phyloP scores from a whole-genome alignment of 345 rosid species.

The Nasturtium officinale region DNA sequence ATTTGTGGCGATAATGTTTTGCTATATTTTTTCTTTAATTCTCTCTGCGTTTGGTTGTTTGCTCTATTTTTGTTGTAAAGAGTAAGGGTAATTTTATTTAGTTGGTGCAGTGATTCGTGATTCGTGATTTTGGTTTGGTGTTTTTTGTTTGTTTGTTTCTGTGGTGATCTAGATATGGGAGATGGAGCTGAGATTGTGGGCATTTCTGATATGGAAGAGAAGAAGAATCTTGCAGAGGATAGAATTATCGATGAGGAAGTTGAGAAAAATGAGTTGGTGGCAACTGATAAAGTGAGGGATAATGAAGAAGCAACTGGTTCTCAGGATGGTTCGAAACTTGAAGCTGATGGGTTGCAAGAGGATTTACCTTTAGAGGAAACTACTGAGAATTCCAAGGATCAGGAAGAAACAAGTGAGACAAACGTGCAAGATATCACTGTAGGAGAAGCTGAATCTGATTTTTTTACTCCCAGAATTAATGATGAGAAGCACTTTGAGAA shows the following conservation, averaged over 20 bases:
- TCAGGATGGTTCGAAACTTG: constrained; percentile 39
- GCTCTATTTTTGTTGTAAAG: neutral
- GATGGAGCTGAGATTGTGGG: constrained; percentile 46
- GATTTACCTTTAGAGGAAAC: constrained; percentile 22
- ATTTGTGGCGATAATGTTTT: neutral
- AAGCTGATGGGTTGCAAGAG: constrained; percentile 28
- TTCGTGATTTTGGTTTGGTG: constrained; percentile 14
- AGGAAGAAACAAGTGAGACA: constrained; percentile 28
- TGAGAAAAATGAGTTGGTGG: constrained; percentile 15
- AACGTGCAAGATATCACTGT: constrained; percentile 40
- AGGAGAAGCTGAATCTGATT: constrained; percentile 44
- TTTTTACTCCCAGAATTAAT: constrained; percentile 22
- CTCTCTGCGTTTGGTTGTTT: neutral
- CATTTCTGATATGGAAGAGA: constrained; percentile 38
- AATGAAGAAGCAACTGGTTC: constrained; percentile 63
- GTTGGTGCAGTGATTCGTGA: constrained; percentile 18
- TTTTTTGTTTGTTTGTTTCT: constrained; percentile 36
- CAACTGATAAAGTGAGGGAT: constrained; percentile 45
- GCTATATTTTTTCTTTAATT: neutral
- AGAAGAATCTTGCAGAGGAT: constrained; percentile 43
- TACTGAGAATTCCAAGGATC: constrained; percentile 33
- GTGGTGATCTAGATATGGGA: constrained; percentile 52
- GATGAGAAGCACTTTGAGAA: constrained; percentile 31
- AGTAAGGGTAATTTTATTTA: neutral
- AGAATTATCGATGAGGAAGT: neutral